phyloP scores from a whole-genome alignment of 2,329 filamentous ascomycete species.

The Epichloe hybrida region DNA sequence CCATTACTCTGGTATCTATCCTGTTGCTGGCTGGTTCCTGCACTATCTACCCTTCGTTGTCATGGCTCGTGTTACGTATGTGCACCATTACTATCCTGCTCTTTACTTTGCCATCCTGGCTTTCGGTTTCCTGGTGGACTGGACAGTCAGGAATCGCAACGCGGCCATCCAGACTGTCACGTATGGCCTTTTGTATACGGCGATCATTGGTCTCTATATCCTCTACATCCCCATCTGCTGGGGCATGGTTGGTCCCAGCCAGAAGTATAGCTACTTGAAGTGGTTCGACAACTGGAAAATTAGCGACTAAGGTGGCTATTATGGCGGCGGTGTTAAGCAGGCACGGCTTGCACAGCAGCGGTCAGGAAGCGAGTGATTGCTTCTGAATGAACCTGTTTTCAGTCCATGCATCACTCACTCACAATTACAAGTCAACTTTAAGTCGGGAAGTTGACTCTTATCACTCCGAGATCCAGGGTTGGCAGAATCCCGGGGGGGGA shows the following conservation, averaged over 20 bases:
- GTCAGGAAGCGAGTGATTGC: not conserved
- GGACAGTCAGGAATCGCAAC: conserved; percentile 56
- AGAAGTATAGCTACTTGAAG: conserved; percentile 81
- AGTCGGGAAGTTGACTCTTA: not conserved
- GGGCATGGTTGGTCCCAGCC: conserved; percentile 79
- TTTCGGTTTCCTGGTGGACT: conserved; percentile 80
- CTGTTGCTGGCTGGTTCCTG: conserved; percentile 83
- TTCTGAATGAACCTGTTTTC: not conserved
- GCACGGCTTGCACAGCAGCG: not conserved
- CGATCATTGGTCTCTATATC: conserved; percentile 70
- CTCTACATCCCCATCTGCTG: conserved; percentile 90
- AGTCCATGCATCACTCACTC: not conserved
- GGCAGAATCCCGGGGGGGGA: conserved; percentile 3
- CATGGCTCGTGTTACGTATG: conserved; percentile 98
- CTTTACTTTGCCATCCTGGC: conserved; percentile 92
- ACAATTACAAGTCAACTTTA: not conserved
- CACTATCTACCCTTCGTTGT: conserved; percentile 93
- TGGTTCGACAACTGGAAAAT: conserved; percentile 87
- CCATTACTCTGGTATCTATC: conserved; percentile 86
- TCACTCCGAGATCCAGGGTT: conserved; percentile 5
- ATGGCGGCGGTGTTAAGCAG: not conserved
- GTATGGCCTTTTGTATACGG: conserved; percentile 62
- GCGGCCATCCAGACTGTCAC: conserved; percentile 50
- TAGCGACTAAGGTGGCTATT: conserved; percentile 38
- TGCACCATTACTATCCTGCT: conserved; percentile 98